These are phyloP conservation scores for Pleurotus eryngii DNA, from an alignment of 768 basidiomycete genomes.

Conservation along the genomic window DNA sequence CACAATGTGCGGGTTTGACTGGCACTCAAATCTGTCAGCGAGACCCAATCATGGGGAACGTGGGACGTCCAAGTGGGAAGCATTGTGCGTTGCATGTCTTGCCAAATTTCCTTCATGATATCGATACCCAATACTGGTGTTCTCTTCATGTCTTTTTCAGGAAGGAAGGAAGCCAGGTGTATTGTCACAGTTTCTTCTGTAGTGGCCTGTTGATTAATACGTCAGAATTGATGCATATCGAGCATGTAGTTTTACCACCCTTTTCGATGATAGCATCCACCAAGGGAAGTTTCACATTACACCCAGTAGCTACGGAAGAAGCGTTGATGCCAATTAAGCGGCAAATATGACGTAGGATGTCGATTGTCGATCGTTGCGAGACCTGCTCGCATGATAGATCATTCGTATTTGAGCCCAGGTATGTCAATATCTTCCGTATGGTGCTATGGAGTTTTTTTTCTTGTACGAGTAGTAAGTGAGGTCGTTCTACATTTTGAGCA, in stretches of 20 bases:
- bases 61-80: conserved; percentile 28
- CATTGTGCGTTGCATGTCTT: conserved; percentile 23
- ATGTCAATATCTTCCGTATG: background rate
- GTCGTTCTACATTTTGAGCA: background rate
- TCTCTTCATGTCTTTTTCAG: background rate
- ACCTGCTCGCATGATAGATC: too few species aligned
- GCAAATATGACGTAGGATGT: too few species aligned
- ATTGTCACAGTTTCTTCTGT: background rate
- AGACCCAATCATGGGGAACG: conserved; percentile 25
- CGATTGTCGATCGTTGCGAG: too few species aligned
- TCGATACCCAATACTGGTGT: conserved; percentile 23
- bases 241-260: background rate
- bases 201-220: background rate
- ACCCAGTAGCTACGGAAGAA: too few species aligned
- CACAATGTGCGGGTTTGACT: background rate
- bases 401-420: background rate
- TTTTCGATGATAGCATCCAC: background rate
- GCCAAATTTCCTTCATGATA: conserved; percentile 24
- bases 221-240: background rate
- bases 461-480: background rate
- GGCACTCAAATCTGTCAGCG: background rate
- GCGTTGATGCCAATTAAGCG: too few species aligned
- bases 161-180: conserved; percentile 1
- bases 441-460: background rate
- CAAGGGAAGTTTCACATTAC: too few species aligned